Evolutionary conservation across 108 stramenopile genomes (phyloP), one percentile per base, ranked within the genome.

Genomic region (Phaeodactylum tricornutum): DNA sequence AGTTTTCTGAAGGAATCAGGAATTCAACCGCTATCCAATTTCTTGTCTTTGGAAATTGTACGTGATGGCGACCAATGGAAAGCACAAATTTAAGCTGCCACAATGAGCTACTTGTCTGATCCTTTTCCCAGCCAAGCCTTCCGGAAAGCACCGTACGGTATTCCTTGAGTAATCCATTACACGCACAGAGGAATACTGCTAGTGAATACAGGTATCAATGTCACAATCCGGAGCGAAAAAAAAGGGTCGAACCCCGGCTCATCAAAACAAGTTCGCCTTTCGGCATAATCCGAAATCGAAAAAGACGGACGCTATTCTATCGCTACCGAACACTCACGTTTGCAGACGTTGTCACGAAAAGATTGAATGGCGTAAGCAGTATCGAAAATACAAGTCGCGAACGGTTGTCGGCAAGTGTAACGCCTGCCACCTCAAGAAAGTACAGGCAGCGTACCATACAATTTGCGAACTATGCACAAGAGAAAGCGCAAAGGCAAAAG

Each of bases 221-320:
- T n/a, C n/a, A n/a, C n/a, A n/a, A n/a, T n/a, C n/a, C n/a, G n/a
- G n/a, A n/a, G n/a, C n/a, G 46, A 82, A 82, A 67, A 84, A 79
- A 50, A 84, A 84, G 62, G 82, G 83, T 3, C 78, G 69, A 11
- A 66, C 79, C 24, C 94, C 94, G 11, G 67, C 73, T 16, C 92
- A 96, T 66, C 95, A 96, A 67, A 96, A 96, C 55, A 59, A 49
- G 12, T 94, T 92, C 62, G 93, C 95, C 37, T 96, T 82, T 55
- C 62, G 65, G 34, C 95, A 96, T 77, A 96, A 96, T 69, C 91
- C 92, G 34, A 91, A 88, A 59, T 90, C 87, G 27, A 94, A 93
- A 60, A 86, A 78, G 67, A 96, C 95, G 29, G 86, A 69, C 12
- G 71, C 76, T 22, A 95, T 96, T 27, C 53, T 96, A 33, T 34